Conservation (phyloP, 2,329 filamentous ascomycete genomes). For the Stemphylium lycopersici region DNA sequence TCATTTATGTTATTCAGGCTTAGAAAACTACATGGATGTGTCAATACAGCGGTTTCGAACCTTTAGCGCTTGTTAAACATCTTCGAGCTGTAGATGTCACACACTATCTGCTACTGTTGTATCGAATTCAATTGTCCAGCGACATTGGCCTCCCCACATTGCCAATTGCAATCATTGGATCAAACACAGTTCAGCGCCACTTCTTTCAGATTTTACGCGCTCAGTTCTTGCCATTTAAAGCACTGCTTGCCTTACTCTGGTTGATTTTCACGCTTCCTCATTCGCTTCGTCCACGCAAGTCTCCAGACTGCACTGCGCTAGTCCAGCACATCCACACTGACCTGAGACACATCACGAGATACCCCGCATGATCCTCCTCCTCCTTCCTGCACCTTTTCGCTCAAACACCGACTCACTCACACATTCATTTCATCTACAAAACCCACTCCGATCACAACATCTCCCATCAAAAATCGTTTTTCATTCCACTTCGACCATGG, state of each 20-base stretch:
- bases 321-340: conserved; percentile 2
- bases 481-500: conserved; percentile 6
- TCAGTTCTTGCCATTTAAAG: background rate
- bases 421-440: too few relatives aligned
- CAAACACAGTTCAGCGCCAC: background rate
- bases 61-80: too few relatives aligned
- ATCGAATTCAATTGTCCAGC: too few relatives aligned
- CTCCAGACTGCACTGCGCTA: background rate
- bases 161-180: background rate
- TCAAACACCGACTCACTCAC: too few relatives aligned
- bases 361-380: background rate
- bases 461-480: background rate
- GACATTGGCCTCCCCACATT: background rate
- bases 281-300: background rate
- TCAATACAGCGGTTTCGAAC: too few relatives aligned
- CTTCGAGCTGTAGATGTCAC: too few relatives aligned
- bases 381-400: background rate
- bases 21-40: too few relatives aligned
- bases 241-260: too few relatives aligned
- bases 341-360: background rate
- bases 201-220: background rate
- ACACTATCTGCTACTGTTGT: background rate
- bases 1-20: too few relatives aligned
- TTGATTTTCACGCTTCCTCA: background rate
- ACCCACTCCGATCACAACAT: background rate